These are phyloP conservation scores for Acer campestre DNA, from an alignment of 345 rosid genomes.

Conservation along the genomic window DNA sequence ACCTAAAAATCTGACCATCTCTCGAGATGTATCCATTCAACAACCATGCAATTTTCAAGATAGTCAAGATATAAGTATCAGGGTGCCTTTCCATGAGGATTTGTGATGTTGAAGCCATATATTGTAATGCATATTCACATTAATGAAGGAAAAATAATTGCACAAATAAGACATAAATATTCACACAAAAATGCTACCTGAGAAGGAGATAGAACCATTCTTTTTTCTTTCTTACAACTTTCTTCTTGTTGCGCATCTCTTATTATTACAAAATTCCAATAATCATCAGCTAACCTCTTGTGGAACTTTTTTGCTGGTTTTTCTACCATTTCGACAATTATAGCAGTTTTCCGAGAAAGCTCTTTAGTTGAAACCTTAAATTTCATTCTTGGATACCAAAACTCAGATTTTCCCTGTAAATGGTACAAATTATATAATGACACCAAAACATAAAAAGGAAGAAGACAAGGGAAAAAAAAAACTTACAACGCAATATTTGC, in stretches of 20 bases:
- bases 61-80: background rate
- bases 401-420: slow-evolving; percentile 39
- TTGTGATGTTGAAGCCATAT: background rate
- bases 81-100: background rate
- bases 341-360: slow-evolving; percentile 55
- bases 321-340: slow-evolving; percentile 65
- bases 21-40: background rate
- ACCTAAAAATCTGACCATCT: background rate
- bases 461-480: slow-evolving; percentile 16
- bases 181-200: slow-evolving; percentile 52
- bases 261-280: slow-evolving; percentile 69
- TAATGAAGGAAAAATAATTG: background rate
- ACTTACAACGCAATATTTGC: slow-evolving; percentile 87
- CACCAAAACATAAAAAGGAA: slow-evolving; percentile 12
- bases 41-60: background rate
- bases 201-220: slow-evolving; percentile 64
- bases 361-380: slow-evolving; percentile 69
- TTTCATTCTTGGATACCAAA: slow-evolving; percentile 76
- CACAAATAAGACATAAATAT: background rate
- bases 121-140: background rate
- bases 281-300: slow-evolving; percentile 53
- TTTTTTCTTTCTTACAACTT: slow-evolving; percentile 44
- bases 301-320: slow-evolving; percentile 30
- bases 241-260: slow-evolving; percentile 59
- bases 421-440: slow-evolving; percentile 16